phyloP scores from a whole-genome alignment of 768 basidiomycete genomes.

The Tubosaeta sp. region DNA sequence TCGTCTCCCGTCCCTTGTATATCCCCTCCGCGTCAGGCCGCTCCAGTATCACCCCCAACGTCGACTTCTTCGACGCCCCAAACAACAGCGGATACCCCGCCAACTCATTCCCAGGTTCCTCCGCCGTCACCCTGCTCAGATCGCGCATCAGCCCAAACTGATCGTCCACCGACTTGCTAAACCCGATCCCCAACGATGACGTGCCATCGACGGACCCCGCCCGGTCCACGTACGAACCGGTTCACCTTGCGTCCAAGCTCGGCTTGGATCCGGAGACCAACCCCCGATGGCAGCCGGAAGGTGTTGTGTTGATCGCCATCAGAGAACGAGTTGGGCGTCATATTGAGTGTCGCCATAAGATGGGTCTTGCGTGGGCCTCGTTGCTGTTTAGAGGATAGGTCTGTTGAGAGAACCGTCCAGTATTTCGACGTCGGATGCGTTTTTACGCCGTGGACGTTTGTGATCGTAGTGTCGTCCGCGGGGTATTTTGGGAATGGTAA shows the following conservation, averaged over 20 bases:
- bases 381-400: slow-evolving; percentile 1
- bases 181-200: slow-evolving; percentile 85
- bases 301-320: slow-evolving; percentile 67
- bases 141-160: slow-evolving; percentile 67
- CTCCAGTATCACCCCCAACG: slow-evolving; percentile 65
- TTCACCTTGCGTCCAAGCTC: slow-evolving; percentile 74
- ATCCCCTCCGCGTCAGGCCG: slow-evolving; percentile 35
- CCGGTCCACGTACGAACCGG: slow-evolving; percentile 55
- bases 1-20: slow-evolving; percentile 48
- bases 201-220: slow-evolving; percentile 82
- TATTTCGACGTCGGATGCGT: slow-evolving; percentile 21
- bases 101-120: slow-evolving; percentile 44
- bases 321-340: slow-evolving; percentile 95
- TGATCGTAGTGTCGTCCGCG: slow-evolving; percentile 10
- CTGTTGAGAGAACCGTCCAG: slow-evolving; percentile 24
- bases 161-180: slow-evolving; percentile 78
- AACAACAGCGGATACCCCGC: slow-evolving; percentile 64
- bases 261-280: slow-evolving; percentile 60
- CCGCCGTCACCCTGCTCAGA: slow-evolving; percentile 44
- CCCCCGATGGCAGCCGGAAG: slow-evolving; percentile 47
- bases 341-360: slow-evolving; percentile 91
- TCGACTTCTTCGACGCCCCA: slow-evolving; percentile 81
- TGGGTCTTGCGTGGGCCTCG: slow-evolving; percentile 42
- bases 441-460: slow-evolving; percentile 5
- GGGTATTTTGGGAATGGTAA: slow-evolving; percentile 67